Evolutionary conservation across 2,329 filamentous ascomycete species (phyloP).

Genomic region (Botrytis porri): DNA sequence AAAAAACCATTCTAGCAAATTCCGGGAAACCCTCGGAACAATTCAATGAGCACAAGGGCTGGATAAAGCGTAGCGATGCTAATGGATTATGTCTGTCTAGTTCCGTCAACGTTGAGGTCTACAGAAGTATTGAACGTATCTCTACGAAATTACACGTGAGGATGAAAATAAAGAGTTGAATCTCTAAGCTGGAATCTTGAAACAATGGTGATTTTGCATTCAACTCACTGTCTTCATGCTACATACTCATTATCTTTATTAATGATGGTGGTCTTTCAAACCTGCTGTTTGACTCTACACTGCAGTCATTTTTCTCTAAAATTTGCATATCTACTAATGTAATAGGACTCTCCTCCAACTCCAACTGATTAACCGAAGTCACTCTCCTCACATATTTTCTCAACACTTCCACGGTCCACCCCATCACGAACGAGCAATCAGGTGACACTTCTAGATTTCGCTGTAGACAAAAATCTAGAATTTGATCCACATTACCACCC

Average conservation of each 20-base stretch:
- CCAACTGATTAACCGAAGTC: neutral
- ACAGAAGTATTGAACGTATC: accelerated
- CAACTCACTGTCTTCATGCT: neutral
- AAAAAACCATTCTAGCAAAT: accelerated
- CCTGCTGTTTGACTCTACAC: accelerated
- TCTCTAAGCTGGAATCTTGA: accelerated
- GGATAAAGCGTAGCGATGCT: neutral
- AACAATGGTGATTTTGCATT: neutral
- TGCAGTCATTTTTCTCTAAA: neutral
- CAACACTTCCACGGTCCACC: neutral
- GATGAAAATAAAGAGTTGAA: neutral
- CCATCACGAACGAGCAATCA: neutral
- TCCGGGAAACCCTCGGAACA: neutral
- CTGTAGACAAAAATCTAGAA: neutral
- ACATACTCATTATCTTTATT: neutral
- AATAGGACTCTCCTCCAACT: neutral
- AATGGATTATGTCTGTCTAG: neutral
- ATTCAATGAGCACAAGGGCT: neutral
- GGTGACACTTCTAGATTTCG: neutral
- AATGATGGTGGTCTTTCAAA: neutral
- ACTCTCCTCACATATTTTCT: neutral
- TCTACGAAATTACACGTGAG: neutral
- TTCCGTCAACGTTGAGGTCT: neutral
- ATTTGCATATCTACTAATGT: neutral
- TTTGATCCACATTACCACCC: neutral